Evolutionary conservation across 73 alveolate genomes (phyloP).

Genomic region (Loxodes magnus): DNA sequence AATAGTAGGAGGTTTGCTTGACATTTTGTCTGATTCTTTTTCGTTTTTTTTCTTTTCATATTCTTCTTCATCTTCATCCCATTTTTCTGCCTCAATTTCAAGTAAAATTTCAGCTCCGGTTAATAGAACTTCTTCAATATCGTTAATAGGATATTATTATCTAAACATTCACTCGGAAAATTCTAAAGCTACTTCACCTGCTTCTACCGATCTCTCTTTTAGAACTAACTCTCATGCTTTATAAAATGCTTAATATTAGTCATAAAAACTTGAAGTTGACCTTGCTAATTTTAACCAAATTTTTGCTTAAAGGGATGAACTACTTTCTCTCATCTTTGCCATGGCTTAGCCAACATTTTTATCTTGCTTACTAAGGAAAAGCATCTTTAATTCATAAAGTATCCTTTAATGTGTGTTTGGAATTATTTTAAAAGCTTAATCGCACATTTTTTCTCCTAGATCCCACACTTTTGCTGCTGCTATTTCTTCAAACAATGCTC

Average conservation of each 20-base stretch:
- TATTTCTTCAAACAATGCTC: constrained; percentile 78
- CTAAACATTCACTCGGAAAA: constrained; percentile 90
- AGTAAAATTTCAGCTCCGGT: constrained; percentile 89
- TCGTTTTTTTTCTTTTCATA: constrained; percentile 70
- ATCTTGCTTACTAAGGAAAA: constrained; percentile 91
- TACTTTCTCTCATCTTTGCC: constrained; percentile 91
- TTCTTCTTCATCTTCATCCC: constrained; percentile 94
- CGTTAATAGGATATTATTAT: constrained; percentile 75
- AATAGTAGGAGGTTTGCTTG: constrained; percentile 48
- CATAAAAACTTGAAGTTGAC: constrained; percentile 72
- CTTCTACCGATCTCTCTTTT: constrained; percentile 88
- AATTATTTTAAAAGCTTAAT: constrained; percentile 82
- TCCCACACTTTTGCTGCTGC: constrained; percentile 91
- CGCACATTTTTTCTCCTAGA: constrained; percentile 92
- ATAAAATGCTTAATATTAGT: constrained; percentile 87
- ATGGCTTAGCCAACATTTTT: constrained; percentile 88
- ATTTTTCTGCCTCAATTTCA: constrained; percentile 94
- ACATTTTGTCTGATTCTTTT: constrained; percentile 49
- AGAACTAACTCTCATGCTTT: constrained; percentile 88
- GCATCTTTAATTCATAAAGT: constrained; percentile 94
- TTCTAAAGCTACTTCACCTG: constrained; percentile 89
- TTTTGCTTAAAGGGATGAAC: constrained; percentile 86
- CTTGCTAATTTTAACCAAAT: constrained; percentile 96
- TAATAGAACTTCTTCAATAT: constrained; percentile 81
- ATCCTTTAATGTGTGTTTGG: constrained; percentile 91